Evolutionary conservation across 768 basidiomycete genomes (phyloP), one percentile per base, ranked within the genome.

Genomic region (Gelatoporia subvermispora): DNA sequence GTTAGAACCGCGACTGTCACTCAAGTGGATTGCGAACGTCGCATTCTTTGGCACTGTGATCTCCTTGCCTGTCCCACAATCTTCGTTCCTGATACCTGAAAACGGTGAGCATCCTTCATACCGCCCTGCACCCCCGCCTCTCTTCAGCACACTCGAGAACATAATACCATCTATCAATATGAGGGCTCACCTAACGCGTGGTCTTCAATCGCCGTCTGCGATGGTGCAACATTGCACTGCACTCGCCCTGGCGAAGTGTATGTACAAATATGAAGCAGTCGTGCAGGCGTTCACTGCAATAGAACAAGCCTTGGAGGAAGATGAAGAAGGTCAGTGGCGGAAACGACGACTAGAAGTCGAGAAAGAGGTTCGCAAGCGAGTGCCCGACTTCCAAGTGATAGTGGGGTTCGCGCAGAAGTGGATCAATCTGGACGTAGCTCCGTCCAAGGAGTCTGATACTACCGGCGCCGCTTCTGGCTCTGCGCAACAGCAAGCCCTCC

Each of bases 21-120:
- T 88, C 0, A 86, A 85, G 60, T 98, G 95, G 93, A 83, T 97
- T 25, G 80, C 86, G 0, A 95, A 93, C 49, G 83, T 96, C 54
- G 73, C 89, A 4, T 87, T 93, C 60, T 80, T 90, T 35, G 89
- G 85, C 2, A 74, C 75, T 8, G 76, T 97, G 45, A 74, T 96
- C 43, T 85, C 88, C 0, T 75, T 93, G 0, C 81, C 88, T 0
- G 68, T 93, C 2, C 91, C 93, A 0, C 55, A 70, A 0, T 56
- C 70, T 0, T 78, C 78, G 0, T 93, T 93, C 61, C 67, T 80
- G 50, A 71, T 86, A 15, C 50, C 52, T 40, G 59, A 64, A 4
- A 51, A 45, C 50, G 55, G 61, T 7, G 47, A 47, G 24, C 54
- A 61, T 22, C 62, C 68, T 13, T 68, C 81, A 2, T 85, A 84